phyloP scores from a whole-genome alignment of 331 rosid genomes.

The Malus hybrid region DNA sequence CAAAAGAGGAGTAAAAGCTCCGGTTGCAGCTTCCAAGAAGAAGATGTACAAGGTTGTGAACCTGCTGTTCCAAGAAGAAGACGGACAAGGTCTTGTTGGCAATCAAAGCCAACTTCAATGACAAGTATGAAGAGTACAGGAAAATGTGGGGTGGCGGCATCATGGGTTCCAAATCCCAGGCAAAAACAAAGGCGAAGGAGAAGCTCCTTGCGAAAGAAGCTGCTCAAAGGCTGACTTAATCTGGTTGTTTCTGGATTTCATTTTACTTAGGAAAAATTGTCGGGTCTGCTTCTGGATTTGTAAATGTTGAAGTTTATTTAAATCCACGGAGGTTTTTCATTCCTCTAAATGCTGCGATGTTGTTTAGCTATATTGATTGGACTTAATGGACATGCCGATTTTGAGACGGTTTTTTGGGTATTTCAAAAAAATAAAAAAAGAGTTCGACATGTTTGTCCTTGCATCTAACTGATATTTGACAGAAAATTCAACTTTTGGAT shows the following conservation, averaged over 20 bases:
- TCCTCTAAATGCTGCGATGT: background rate
- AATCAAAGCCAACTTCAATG: too few species aligned
- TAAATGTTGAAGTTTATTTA: background rate
- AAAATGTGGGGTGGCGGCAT: slow-evolving; percentile 20
- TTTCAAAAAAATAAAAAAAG: too few species aligned
- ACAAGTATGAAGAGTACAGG: too few species aligned
- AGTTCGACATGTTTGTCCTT: too few species aligned
- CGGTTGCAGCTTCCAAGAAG: too few species aligned
- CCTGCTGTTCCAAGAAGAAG: too few species aligned
- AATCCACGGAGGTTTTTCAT: background rate
- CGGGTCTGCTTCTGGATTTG: background rate
- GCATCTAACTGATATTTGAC: too few species aligned
- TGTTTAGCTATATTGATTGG: background rate
- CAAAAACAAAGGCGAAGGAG: slow-evolving; percentile 42
- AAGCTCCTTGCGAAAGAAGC: slow-evolving; percentile 41
- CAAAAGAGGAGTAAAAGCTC: too few species aligned
- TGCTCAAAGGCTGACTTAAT: slow-evolving; percentile 34
- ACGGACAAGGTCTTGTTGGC: too few species aligned
- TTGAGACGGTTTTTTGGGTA: background rate
- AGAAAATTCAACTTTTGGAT: too few species aligned
- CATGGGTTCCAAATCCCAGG: slow-evolving; percentile 49
- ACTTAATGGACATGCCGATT: background rate
- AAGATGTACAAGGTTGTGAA: too few species aligned
- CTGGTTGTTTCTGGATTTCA: background rate
- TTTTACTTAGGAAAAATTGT: background rate